Conservation (phyloP, 1,284 basidiomycete species). For the Ustilago tritici region DNA sequence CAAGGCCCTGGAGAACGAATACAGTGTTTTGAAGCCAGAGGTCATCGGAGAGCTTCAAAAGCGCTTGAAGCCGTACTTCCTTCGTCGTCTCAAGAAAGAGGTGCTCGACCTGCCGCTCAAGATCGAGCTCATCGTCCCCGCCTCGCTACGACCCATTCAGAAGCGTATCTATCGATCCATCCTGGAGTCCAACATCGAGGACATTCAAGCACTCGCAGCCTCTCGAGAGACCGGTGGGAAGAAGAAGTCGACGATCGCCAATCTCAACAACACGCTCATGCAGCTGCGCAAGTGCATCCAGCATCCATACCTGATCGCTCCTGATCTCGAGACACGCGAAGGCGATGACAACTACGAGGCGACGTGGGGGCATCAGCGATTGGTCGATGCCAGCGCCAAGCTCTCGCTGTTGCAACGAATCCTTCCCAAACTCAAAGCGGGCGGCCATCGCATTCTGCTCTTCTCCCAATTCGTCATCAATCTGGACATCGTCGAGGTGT, state of each 20-base stretch:
- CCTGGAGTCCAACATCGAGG: conserved; percentile 54
- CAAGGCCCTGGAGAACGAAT: conserved; percentile 44
- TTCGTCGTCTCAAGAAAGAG: conserved; percentile 90
- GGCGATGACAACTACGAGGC: conserved; percentile 75
- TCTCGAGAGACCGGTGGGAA: conserved; percentile 24
- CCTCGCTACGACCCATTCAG: conserved; percentile 88
- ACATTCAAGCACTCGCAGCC: conserved; percentile 54
- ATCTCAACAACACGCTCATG: conserved; percentile 64
- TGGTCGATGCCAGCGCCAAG: conserved; percentile 88
- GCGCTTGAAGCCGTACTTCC: conserved; percentile 85
- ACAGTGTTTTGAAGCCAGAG: conserved; percentile 60
- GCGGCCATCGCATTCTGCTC: conserved; percentile 67
- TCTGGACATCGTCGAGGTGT: conserved; percentile 69
- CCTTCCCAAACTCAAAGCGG: conserved; percentile 67
- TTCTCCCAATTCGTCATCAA: conserved; percentile 69
- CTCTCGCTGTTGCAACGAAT: conserved; percentile 63
- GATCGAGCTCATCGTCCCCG: conserved; percentile 82
- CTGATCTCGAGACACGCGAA: conserved; percentile 77
- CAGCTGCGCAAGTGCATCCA: conserved; percentile 65
- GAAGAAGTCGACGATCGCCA: conserved; percentile 48
- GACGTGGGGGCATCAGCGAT: conserved; percentile 79
- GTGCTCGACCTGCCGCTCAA: conserved; percentile 92
- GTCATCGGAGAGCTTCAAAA: conserved; percentile 78
- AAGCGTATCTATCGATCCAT: conserved; percentile 82
- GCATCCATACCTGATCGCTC: conserved; percentile 79